Evolutionary conservation across 2,329 filamentous ascomycete species (phyloP), one percentile per base, ranked within the genome.

Genomic region (Exophiala viscosa): DNA sequence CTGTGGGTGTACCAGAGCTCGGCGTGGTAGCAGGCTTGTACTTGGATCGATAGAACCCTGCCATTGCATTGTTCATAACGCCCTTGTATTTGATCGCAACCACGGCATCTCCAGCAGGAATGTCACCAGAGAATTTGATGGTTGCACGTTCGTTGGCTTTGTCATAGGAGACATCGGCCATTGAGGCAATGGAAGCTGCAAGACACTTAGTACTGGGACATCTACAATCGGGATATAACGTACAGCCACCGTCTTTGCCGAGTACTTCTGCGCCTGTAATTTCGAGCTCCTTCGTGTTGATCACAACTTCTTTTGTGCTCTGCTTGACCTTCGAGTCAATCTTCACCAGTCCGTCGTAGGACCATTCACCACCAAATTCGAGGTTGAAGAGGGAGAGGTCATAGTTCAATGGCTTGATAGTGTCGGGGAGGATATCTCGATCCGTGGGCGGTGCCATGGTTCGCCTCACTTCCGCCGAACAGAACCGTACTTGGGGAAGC

Each of bases 41-140:
- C 75, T 93, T 90, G 66, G 88, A 91, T 60, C 90, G 85, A 73
- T 93, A 96, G 77, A 96, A 96, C 36, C 91, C 90, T 54, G 88
- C 86, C 90, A 96, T 95, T 60, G 87, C 82, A 67, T 89, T 88
- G 76, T 95, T 96, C 71, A 95, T 86, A 54, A 80, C 85, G 55
- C 89, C 91, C 64, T 87, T 80, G 66, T 93, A 96, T 15, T 83
- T 78, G 66, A 96, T 81, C 42, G 79, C 76, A 38, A 96, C 71
- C 4, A 77, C 68, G 18, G 86, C 85, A 67, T 87, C 83, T 54
- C 84, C 77, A 18, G 85, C 79, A 14, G 85, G 79, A 32, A 96
- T 75, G 65, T 87, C 84, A 60, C 87, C 77, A 32, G 83, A 73
- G 68, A 99, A 95, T 61, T 77, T 76, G 62, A 99, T 78, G 50